A percentile compares a stretch with the other conserved stretches of the same genome.
Conservation (phyloP, 345 rosid genomes). For the Lepidium sativum region DNA sequence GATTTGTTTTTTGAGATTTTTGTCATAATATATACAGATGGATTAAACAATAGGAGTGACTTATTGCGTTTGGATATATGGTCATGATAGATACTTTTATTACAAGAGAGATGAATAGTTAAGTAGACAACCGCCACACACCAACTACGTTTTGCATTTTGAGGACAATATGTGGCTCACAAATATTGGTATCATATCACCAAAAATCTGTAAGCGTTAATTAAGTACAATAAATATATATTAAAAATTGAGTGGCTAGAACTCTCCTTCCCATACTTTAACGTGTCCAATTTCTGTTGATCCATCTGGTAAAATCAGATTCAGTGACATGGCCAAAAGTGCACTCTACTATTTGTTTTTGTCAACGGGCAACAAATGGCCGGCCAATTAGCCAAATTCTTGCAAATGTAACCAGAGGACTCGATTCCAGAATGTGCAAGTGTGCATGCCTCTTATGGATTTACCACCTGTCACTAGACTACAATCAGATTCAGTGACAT, state of each 20-base stretch:
- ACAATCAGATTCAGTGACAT: no score
- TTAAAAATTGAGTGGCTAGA: constrained; percentile 14
- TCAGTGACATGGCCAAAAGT: constrained; percentile 24
- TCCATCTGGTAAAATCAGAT: constrained; percentile 7
- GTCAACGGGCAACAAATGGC: no score
- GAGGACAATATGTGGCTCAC: constrained; percentile 22
- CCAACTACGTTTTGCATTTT: no score
- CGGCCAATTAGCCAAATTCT: no score
- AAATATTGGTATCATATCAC: neutral
- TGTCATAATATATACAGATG: no score
- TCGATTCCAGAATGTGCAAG: no score
- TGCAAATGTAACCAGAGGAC: no score
- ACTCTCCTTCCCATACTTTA: neutral
- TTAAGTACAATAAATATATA: neutral
- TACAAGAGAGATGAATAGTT: no score
- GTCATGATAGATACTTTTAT: neutral
- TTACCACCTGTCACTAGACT: no score
- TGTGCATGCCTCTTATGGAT: no score
- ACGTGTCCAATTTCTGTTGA: constrained; percentile 13
- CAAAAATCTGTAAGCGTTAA: neutral
- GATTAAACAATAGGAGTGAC: no score
- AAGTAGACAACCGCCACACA: constrained; percentile 2
- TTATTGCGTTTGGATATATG: neutral
- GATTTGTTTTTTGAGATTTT: no score
- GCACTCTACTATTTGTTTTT: constrained; percentile 1